These are phyloP conservation scores for Penicillium salamii DNA, from an alignment of 495 filamentous ascomycete genomes.

Conservation along the genomic window DNA sequence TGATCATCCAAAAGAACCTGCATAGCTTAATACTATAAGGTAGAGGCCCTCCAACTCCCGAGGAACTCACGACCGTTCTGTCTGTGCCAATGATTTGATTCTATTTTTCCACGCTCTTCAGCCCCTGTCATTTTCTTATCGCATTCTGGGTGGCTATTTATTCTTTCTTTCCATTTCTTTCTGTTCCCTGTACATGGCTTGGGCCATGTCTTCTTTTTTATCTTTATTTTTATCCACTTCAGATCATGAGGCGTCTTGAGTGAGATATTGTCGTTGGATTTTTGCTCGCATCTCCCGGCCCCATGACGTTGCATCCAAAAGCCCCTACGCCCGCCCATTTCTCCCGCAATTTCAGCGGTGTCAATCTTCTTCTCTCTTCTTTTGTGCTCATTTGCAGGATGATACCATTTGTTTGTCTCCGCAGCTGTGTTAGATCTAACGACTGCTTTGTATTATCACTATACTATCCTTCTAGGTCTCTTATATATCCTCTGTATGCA, in stretches of 20 bases:
- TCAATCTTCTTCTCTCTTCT: conserved; percentile 10
- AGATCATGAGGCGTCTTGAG: conserved; percentile 25
- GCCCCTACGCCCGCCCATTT: conserved; percentile 20
- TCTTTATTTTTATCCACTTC: conserved; percentile 16
- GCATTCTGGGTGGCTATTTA: conserved; percentile 25
- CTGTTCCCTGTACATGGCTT: conserved; percentile 16
- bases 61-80: conserved; percentile 27
- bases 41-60: conserved; percentile 12
- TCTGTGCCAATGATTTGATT: conserved; percentile 21
- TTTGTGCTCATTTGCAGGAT: conserved; percentile 28
- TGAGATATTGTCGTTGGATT: conserved; percentile 20
- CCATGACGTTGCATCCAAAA: conserved; percentile 30
- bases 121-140: conserved; percentile 19
- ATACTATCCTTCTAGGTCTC: conserved; percentile 12
- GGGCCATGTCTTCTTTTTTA: conserved; percentile 18
- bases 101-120: conserved; percentile 14
- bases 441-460: conserved; percentile 27
- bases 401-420: conserved; percentile 39
- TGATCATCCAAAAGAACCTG: conserved; percentile 98
- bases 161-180: conserved; percentile 1
- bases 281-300: conserved; percentile 21
- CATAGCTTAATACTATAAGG: conserved; percentile 89
- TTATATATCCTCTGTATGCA: conserved; percentile 10
- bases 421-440: conserved; percentile 24
- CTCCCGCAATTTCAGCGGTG: conserved; percentile 16